phyloP scores from a whole-genome alignment of 768 basidiomycete genomes.

The Cystofilobasidium bisporidii region DNA sequence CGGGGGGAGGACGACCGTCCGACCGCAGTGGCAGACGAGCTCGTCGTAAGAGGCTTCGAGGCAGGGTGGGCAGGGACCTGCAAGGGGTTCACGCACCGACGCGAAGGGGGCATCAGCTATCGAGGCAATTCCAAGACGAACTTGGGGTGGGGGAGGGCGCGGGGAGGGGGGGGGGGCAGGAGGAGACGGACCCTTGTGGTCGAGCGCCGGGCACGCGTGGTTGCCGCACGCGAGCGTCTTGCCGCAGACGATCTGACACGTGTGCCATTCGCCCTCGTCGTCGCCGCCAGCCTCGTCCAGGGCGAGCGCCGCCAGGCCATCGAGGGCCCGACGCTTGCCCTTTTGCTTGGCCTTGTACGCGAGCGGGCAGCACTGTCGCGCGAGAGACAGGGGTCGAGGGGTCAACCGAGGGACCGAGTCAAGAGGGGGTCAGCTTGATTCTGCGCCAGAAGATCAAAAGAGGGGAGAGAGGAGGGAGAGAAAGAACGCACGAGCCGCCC shows the following conservation, averaged over 20 bases:
- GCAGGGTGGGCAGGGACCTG: constrained; percentile 68
- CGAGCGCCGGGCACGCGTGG: constrained; percentile 55
- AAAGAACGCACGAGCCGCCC: constrained; percentile 44
- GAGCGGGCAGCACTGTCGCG: constrained; percentile 65
- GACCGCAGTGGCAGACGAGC: constrained; percentile 71
- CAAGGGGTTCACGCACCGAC: too few species aligned
- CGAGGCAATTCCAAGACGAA: too few species aligned
- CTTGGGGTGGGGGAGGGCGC: too few species aligned
- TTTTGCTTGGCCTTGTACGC: constrained; percentile 55
- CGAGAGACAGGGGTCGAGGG: too few species aligned
- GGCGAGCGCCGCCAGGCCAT: constrained; percentile 42
- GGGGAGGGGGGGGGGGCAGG: too few species aligned
- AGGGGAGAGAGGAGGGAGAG: background rate
- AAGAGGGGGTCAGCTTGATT: background rate
- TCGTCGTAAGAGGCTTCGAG: constrained; percentile 86
- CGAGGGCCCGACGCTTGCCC: constrained; percentile 49
- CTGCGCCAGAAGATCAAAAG: background rate
- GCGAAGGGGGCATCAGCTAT: too few species aligned
- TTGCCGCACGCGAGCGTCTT: constrained; percentile 36
- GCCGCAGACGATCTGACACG: constrained; percentile 21
- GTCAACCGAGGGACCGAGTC: background rate
- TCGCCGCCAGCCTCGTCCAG: constrained; percentile 40
- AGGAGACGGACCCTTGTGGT: constrained; percentile 55
- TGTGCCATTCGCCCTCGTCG: constrained; percentile 44
- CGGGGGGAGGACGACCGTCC: constrained; percentile 79